Conservation (phyloP, 768 basidiomycete genomes). For the Bullera alba region DNA sequence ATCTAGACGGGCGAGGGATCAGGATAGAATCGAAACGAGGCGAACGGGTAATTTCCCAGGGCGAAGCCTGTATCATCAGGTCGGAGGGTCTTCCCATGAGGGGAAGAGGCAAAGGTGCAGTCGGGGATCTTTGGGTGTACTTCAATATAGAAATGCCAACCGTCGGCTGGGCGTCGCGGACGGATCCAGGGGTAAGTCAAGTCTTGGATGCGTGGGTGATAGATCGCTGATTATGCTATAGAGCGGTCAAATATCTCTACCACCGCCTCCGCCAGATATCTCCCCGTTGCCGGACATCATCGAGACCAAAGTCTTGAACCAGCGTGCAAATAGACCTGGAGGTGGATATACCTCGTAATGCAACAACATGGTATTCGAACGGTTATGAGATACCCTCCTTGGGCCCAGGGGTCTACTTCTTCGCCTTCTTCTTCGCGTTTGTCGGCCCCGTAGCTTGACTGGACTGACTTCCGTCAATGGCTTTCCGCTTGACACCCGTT, state of each 20-base stretch:
- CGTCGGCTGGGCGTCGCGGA: slow-evolving; percentile 63
- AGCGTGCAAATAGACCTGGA: too few relatives aligned
- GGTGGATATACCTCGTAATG: neutral
- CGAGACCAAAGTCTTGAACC: too few relatives aligned
- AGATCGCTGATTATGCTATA: neutral
- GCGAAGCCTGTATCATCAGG: slow-evolving; percentile 65
- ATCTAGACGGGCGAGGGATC: slow-evolving; percentile 89
- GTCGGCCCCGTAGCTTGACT: too few relatives aligned
- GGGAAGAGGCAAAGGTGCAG: slow-evolving; percentile 50
- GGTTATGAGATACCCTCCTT: too few relatives aligned
- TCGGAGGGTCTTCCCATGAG: slow-evolving; percentile 80
- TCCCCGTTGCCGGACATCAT: slow-evolving; percentile 15
- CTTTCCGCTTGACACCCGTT: too few relatives aligned
- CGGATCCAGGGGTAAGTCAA: slow-evolving; percentile 49
- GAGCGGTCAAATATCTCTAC: slow-evolving; percentile 13
- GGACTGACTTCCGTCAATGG: too few relatives aligned
- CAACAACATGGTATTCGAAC: neutral
- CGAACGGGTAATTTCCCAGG: slow-evolving; percentile 58
- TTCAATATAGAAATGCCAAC: slow-evolving; percentile 85
- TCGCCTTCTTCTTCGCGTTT: too few relatives aligned
- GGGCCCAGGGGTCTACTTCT: too few relatives aligned
- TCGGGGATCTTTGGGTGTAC: slow-evolving; percentile 75
- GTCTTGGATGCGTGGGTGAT: neutral
- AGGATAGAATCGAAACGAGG: slow-evolving; percentile 60
- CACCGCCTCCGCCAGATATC: slow-evolving; percentile 13